Evolutionary conservation across 106 monocot genomes (phyloP).

Genomic region (Agapanthus africanus): DNA sequence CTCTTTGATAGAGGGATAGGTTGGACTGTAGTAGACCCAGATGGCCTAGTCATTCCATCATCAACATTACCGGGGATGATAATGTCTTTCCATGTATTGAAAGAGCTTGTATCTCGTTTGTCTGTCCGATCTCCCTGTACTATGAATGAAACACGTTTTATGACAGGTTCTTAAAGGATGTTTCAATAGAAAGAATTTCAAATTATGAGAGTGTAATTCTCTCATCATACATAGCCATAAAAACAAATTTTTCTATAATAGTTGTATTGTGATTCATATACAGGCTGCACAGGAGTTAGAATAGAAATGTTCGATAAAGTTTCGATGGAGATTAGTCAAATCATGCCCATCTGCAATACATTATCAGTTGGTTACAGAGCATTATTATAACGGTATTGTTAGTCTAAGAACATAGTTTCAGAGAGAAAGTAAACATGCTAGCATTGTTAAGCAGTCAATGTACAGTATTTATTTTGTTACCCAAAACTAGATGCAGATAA

Average conservation of each 20-base stretch:
- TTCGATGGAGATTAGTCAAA: neutral
- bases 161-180: neutral
- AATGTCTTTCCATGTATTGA: constrained; percentile 98
- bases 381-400: neutral
- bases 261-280: neutral
- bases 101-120: constrained; percentile 84
- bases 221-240: neutral
- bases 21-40: constrained; percentile 37
- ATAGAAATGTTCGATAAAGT: neutral
- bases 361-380: neutral
- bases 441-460: neutral
- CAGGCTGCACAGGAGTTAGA: neutral
- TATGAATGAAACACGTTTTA: constrained; percentile 8
- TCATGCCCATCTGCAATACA: neutral
- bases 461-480: neutral
- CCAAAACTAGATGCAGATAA: too few relatives aligned
- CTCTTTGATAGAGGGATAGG: constrained; percentile 83
- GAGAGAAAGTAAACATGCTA: too few relatives aligned
- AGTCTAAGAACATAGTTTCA: neutral
- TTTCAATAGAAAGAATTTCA: neutral
- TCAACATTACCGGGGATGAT: constrained; percentile 98
- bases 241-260: too few relatives aligned
- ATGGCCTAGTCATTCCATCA: constrained; percentile 65
- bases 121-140: constrained; percentile 94
- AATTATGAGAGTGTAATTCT: neutral